Evolutionary conservation across 768 basidiomycete species (phyloP).

Genomic region (Auriscalpium vulgare): DNA sequence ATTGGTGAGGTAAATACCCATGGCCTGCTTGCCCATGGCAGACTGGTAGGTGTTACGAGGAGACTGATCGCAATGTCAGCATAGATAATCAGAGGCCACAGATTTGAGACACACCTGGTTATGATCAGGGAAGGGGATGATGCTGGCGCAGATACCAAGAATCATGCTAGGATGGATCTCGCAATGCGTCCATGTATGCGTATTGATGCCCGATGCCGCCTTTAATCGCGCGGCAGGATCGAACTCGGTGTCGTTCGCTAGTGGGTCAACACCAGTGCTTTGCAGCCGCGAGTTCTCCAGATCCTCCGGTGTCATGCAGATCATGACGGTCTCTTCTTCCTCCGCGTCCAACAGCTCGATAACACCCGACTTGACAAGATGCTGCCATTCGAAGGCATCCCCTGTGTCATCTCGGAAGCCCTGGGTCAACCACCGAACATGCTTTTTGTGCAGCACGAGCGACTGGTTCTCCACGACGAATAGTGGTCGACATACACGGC

Average conservation of each 20-base stretch:
- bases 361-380: constrained; percentile 78
- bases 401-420: constrained; percentile 45
- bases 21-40: constrained; percentile 99
- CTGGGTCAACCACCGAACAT: constrained; percentile 65
- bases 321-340: constrained; percentile 99
- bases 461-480: constrained; percentile 95
- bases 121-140: constrained; percentile 99
- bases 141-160: constrained; percentile 94
- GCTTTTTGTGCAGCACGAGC: constrained; percentile 74
- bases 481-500: constrained; percentile 91
- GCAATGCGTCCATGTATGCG: constrained; percentile 96
- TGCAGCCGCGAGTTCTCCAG: constrained; percentile 75
- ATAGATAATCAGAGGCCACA: constrained; percentile 1
- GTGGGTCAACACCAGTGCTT: constrained; percentile 48
- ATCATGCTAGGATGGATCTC: constrained; percentile 99
- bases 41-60: constrained; percentile 99
- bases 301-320: constrained; percentile 97
- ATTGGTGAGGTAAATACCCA: constrained; percentile 98
- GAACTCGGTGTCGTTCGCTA: constrained; percentile 48
- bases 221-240: constrained; percentile 88
- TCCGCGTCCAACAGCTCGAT: constrained; percentile 95
- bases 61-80: constrained; percentile 46
- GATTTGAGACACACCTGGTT: constrained; percentile 71
- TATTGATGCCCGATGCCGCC: constrained; percentile 52
- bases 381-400: constrained; percentile 66